Evolutionary conservation across 2,329 filamentous ascomycete genomes (phyloP), one percentile per base, ranked within the genome.

Genomic region (Talaromyces sp.): DNA sequence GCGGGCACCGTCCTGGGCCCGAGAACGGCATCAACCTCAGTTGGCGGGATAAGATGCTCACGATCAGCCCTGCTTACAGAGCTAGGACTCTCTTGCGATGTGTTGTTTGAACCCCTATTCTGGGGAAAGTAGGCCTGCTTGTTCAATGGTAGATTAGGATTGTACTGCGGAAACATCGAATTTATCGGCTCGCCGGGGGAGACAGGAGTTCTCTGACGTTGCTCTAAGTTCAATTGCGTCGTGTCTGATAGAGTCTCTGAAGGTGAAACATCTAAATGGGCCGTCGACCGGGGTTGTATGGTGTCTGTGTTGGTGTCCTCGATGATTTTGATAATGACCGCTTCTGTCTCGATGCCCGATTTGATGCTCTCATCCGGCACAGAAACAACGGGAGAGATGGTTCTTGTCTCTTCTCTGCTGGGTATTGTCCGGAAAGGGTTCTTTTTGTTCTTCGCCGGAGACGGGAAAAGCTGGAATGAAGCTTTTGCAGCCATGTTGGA

Each of bases 101-200:
- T 28, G 18, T 66, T 64, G 31, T 58, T 62, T 21, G 69, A 62
- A 9, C 62, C 48, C 7, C 60, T 58, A 33, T 67, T 63, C 37
- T 70, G 71, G 8, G 74, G 72, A 52, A 71, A 73, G 64, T 78
- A 77, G 8, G 69, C 66, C 63, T 80, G 78, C 61, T 75, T 71
- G 33, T 63, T 70, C 39, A 76, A 67, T 16, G 76, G 70, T 1
- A 76, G 25, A 14, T 73, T 71, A 1, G 76, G 75, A 63, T 81
- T 71, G 63, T 79, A 79, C 9, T 69, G 75, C 7, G 79, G 79
- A 63, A 81, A 80, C 65, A 80, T 80, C 4, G 79, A 80, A 62
- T 68, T 74, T 66, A 81, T 79, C 11, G 76, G 76, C 23, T 73
- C 63, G 2, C 72, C 67, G 0, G 76, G 75, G 3, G 77, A 73